These are phyloP conservation scores for Corchorus capsularis DNA, from an alignment of 345 rosid genomes.

Conservation along the genomic window DNA sequence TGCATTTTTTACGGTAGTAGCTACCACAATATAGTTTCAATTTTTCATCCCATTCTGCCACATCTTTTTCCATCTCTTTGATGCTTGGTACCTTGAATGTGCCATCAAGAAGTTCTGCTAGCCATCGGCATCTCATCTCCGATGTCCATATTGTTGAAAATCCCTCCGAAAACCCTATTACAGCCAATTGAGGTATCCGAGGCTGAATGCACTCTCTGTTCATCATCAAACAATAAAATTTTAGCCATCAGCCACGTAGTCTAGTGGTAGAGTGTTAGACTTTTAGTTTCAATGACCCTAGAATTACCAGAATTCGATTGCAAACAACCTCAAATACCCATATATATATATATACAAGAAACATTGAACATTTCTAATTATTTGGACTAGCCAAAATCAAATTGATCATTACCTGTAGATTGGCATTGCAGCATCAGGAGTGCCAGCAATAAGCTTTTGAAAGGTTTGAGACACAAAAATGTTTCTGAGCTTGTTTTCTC, in stretches of 20 bases:
- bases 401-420: conserved; percentile 34
- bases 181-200: conserved; percentile 33
- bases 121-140: conserved; percentile 35
- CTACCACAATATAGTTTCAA: conserved; percentile 21
- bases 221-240: background rate
- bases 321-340: too few species aligned
- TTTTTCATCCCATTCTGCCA: conserved; percentile 30
- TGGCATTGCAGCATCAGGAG: conserved; percentile 25
- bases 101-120: conserved; percentile 29
- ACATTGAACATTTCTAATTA: too few species aligned
- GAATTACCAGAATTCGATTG: too few species aligned
- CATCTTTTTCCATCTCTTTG: conserved; percentile 37
- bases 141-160: conserved; percentile 23
- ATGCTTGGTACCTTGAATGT: conserved; percentile 31
- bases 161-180: conserved; percentile 32
- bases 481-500: conserved; percentile 31
- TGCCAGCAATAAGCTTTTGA: conserved; percentile 19
- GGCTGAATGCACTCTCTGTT: conserved; percentile 41
- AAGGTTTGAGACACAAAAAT: conserved; percentile 33
- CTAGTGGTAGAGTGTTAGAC: too few species aligned
- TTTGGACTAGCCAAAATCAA: too few species aligned
- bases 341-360: too few species aligned
- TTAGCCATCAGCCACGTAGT: too few species aligned
- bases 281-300: too few species aligned
- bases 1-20: conserved; percentile 27